Conservation (phyloP, 257 asterid genomes). For the Jasminum sambac region DNA sequence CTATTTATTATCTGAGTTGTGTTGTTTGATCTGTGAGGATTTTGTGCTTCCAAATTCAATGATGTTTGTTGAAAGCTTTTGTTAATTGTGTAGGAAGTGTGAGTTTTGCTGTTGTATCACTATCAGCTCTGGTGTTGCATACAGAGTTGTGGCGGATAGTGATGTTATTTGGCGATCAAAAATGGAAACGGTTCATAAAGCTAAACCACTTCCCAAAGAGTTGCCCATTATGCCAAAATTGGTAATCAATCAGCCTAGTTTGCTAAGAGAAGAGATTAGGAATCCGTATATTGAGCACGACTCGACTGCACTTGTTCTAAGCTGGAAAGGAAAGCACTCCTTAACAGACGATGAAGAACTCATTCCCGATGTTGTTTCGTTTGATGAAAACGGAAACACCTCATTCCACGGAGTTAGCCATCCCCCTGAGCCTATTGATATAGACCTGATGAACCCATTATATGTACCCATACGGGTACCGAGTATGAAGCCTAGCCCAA, state of each 20-base stretch:
- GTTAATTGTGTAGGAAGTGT: background rate
- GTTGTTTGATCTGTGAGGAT: background rate
- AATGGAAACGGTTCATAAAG: constrained; percentile 67
- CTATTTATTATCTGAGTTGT: background rate
- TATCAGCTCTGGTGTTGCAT: constrained; percentile 17
- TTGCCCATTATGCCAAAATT: constrained; percentile 35
- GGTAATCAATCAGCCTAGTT: constrained; percentile 33
- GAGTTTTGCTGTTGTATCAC: background rate
- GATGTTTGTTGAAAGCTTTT: background rate
- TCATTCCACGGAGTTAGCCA: constrained; percentile 85
- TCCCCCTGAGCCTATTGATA: constrained; percentile 75
- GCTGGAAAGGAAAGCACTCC: constrained; percentile 60
- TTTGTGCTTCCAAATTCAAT: background rate
- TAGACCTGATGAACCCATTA: constrained; percentile 73
- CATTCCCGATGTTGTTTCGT: constrained; percentile 44
- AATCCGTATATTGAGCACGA: constrained; percentile 31
- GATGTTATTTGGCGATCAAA: constrained; percentile 52
- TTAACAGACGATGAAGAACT: constrained; percentile 47
- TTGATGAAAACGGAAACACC: constrained; percentile 60
- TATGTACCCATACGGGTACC: constrained; percentile 63
- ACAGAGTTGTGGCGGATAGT: constrained; percentile 34
- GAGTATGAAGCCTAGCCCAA: constrained; percentile 38
- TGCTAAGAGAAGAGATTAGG: constrained; percentile 39
- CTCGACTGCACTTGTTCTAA: constrained; percentile 32
- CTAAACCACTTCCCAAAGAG: constrained; percentile 51